Evolutionary conservation across 192 early-diverging fungal genomes (phyloP).

Genomic region (Funneliformis geosporum): DNA sequence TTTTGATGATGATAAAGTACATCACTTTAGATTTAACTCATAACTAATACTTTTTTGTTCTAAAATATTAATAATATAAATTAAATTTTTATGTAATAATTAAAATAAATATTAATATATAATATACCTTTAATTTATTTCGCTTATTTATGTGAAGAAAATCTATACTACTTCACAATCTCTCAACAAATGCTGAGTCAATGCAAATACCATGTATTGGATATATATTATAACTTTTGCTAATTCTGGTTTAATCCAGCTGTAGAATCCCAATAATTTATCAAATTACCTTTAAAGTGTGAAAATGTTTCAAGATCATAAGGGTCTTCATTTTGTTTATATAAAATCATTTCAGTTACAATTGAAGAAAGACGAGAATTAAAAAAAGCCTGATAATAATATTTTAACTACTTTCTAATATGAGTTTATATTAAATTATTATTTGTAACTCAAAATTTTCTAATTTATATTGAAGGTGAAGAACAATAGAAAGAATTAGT

Average conservation of each 20-base stretch:
- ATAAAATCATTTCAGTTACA: neutral
- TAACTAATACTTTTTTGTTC: too few species aligned
- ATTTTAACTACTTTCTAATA: constrained; percentile 5
- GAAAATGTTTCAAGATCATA: neutral
- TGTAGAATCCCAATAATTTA: constrained; percentile 1
- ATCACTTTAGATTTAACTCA: neutral
- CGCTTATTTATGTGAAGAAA: neutral
- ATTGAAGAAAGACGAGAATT: neutral
- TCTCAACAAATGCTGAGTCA: neutral
- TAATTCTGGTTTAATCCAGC: neutral
- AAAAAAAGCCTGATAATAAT: constrained; percentile 6
- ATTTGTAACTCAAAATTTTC: neutral
- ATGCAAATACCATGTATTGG: neutral
- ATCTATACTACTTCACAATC: neutral
- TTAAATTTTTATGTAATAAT: too few species aligned
- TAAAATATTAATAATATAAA: too few species aligned
- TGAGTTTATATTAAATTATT: constrained; percentile 14
- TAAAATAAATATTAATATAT: too few species aligned
- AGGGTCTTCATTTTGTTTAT: neutral
- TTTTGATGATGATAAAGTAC: neutral
- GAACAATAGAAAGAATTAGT: neutral
- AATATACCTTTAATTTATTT: neutral
- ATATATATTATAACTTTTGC: neutral
- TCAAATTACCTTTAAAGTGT: neutral
- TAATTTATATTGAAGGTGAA: constrained; percentile 4